These are phyloP conservation scores for Pyrus pyrifolia DNA, from an alignment of 306 rosid species.

Conservation along the genomic window DNA sequence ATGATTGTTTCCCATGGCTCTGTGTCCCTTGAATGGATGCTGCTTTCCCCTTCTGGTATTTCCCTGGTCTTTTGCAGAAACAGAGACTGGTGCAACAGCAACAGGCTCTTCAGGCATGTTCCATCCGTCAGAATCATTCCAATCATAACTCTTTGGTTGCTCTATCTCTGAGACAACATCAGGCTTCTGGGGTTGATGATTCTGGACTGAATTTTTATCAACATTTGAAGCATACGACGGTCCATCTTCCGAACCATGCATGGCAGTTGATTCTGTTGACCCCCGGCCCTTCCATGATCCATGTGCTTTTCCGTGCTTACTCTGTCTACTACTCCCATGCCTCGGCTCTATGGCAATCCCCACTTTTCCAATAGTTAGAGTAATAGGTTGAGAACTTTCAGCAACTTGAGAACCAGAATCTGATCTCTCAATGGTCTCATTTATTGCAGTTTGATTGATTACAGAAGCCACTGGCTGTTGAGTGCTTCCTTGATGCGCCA, in stretches of 20 bases:
- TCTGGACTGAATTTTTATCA: conserved; percentile 33
- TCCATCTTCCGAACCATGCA: conserved; percentile 44
- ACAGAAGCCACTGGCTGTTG: conserved; percentile 37
- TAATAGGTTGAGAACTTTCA: conserved; percentile 29
- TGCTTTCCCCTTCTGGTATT: conserved; percentile 45
- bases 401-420: conserved; percentile 36
- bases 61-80: conserved; percentile 47
- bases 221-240: conserved; percentile 27
- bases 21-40: conserved; percentile 55
- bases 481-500: conserved; percentile 76
- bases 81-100: conserved; percentile 32
- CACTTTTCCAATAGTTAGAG: conserved; percentile 30
- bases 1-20: conserved; percentile 35
- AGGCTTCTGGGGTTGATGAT: conserved; percentile 31
- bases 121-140: conserved; percentile 45
- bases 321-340: conserved; percentile 48
- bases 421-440: conserved; percentile 32
- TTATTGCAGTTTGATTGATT: conserved; percentile 31
- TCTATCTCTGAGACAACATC: conserved; percentile 36
- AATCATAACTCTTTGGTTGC: conserved; percentile 31
- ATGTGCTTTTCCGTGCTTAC: conserved; percentile 59
- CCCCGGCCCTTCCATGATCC: conserved; percentile 74
- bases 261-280: conserved; percentile 29
- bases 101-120: conserved; percentile 29
- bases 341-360: conserved; percentile 46